Conservation (phyloP, 805 yeast species). For the Wickerhamiella azymoides region DNA sequence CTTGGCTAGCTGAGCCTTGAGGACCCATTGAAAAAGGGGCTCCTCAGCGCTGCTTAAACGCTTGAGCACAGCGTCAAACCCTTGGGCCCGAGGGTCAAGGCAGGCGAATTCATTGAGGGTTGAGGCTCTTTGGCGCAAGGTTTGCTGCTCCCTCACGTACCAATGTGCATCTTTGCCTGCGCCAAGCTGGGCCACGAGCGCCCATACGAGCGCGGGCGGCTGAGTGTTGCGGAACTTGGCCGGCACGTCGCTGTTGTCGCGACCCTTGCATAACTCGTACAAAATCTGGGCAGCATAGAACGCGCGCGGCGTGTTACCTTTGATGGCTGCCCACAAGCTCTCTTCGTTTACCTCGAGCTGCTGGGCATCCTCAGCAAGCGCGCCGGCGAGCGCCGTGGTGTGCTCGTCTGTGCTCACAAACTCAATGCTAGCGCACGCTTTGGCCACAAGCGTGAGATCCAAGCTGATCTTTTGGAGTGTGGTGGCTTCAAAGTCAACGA, state of each 20-base stretch:
- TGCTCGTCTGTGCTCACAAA: not conserved
- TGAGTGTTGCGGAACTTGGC: conserved; percentile 2
- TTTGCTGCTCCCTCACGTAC: conserved; percentile 12
- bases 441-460: not conserved
- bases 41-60: not conserved
- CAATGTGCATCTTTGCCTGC: conserved; percentile 5
- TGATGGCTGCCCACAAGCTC: conserved; percentile 7
- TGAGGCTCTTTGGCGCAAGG: not conserved
- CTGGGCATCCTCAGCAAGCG: not conserved
- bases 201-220: conserved; percentile 11
- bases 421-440: not conserved
- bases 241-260: not conserved
- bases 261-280: not conserved
- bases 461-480: not conserved
- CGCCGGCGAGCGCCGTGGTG: not conserved
- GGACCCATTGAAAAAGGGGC: conserved; percentile 1
- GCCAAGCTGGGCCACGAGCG: conserved; percentile 13
- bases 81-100: not conserved
- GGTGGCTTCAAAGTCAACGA: not conserved
- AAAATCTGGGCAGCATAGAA: conserved; percentile 14
- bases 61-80: not conserved
- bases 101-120: not conserved
- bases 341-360: not conserved
- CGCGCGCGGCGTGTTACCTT: conserved; percentile 1
- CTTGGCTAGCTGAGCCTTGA: not conserved